phyloP scores from a whole-genome alignment of 805 yeast species.

The Aciculoconidium aculeatum region DNA sequence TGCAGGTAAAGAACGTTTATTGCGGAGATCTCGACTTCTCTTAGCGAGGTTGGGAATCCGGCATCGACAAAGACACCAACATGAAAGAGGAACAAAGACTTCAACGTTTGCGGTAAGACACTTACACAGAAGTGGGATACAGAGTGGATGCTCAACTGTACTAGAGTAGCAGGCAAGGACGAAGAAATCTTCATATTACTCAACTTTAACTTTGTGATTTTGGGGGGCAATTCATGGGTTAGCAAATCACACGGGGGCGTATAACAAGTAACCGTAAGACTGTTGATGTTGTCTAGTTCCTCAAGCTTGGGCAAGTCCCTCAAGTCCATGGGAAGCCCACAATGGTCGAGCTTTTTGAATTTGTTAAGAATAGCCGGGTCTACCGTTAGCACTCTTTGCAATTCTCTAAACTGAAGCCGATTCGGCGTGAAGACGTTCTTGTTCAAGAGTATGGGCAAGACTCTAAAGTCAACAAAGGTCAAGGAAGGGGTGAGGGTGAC shows the following conservation, averaged over 20 bases:
- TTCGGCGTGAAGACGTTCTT: slow-evolving; percentile 1
- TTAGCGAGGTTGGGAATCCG: slow-evolving; percentile 3
- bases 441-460: slow-evolving; percentile 3
- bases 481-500: slow-evolving; percentile 1
- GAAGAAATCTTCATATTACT: slow-evolving; percentile 1
- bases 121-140: not conserved
- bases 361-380: slow-evolving; percentile 1
- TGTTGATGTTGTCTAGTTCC: not conserved
- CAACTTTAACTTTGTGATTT: slow-evolving; percentile 1
- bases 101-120: slow-evolving; percentile 1
- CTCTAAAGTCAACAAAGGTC: slow-evolving; percentile 2
- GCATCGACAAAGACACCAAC: slow-evolving; percentile 2
- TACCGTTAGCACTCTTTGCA: slow-evolving; percentile 1
- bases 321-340: slow-evolving; percentile 3
- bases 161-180: not conserved
- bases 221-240: slow-evolving; percentile 3
- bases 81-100: slow-evolving; percentile 2
- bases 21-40: no score
- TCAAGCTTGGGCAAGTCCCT: slow-evolving; percentile 1
- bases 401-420: slow-evolving; percentile 5
- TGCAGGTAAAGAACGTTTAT: no score
- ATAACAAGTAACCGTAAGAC: slow-evolving; percentile 1
- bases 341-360: slow-evolving; percentile 2
- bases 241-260: not conserved
- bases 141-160: not conserved